phyloP scores from a whole-genome alignment of 805 yeast species.

The Saturnispora kantuleensis region DNA sequence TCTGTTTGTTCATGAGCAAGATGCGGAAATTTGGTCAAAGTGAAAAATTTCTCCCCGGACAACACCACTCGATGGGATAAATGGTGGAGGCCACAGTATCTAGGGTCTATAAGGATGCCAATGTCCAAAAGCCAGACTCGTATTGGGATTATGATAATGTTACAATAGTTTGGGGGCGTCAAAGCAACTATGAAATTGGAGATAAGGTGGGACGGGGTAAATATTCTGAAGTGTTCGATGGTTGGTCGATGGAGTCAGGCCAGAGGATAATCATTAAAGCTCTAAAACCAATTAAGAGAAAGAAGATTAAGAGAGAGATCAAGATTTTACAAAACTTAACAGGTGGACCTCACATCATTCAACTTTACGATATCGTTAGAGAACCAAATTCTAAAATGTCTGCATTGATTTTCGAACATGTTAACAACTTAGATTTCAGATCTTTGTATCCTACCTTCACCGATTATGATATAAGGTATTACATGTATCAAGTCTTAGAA shows the following conservation, averaged over 20 bases:
- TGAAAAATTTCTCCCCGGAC: background rate
- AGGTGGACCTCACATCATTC: conserved; percentile 76
- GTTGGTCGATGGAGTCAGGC: conserved; percentile 56
- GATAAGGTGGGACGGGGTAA: conserved; percentile 86
- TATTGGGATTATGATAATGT: conserved; percentile 84
- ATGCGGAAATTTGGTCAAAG: background rate
- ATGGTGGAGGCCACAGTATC: conserved; percentile 16
- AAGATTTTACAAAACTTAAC: conserved; percentile 77
- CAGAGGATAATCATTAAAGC: conserved; percentile 75
- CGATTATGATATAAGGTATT: conserved; percentile 67
- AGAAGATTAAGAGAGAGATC: conserved; percentile 84
- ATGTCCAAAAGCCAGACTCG: conserved; percentile 52
- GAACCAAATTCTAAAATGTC: conserved; percentile 78
- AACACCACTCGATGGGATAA: background rate
- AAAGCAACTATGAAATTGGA: conserved; percentile 52
- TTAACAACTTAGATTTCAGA: conserved; percentile 76
- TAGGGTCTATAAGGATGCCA: conserved; percentile 68
- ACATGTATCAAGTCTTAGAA: conserved; percentile 68
- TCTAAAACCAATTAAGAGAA: conserved; percentile 84
- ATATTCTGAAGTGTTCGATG: conserved; percentile 91
- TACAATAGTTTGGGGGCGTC: conserved; percentile 51
- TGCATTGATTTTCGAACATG: conserved; percentile 76
- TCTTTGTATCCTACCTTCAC: conserved; percentile 70
- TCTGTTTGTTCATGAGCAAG: conserved; percentile 10
- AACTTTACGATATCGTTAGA: conserved; percentile 68